Percentiles rank a stretch among this genome's conserved stretches.
These are phyloP conservation scores for Lentithecium fluviatile DNA, from an alignment of 495 filamentous ascomycete genomes.

Conservation along the genomic window DNA sequence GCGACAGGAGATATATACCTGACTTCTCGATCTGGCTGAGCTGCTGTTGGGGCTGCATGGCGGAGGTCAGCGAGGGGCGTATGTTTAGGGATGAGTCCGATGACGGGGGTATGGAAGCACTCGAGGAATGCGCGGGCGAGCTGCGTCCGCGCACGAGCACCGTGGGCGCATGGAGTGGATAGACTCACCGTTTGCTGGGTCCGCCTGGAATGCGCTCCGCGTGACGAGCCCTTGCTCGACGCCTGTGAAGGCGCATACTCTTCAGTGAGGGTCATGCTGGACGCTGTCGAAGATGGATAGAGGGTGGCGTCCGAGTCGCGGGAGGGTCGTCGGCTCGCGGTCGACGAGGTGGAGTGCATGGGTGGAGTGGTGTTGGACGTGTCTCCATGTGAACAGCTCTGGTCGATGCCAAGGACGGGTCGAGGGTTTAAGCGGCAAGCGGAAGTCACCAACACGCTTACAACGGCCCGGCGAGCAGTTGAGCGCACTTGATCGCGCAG, in stretches of 20 bases:
- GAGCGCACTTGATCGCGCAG: too few relatives aligned
- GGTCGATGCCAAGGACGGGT: background rate
- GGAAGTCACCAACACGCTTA: background rate
- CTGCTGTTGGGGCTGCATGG: slow-evolving; percentile 61
- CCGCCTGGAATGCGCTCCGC: slow-evolving; percentile 31
- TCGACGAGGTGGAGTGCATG: slow-evolving; percentile 6
- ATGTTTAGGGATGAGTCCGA: background rate
- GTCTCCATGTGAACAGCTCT: background rate
- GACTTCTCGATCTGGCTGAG: slow-evolving; percentile 93
- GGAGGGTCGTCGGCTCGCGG: slow-evolving; percentile 19
- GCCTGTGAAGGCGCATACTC: slow-evolving; percentile 29
- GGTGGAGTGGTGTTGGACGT: background rate
- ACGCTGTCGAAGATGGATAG: slow-evolving; percentile 24
- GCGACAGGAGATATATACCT: background rate
- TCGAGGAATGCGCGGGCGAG: background rate
- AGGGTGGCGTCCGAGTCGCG: slow-evolving; percentile 31
- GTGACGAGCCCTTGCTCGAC: slow-evolving; percentile 34
- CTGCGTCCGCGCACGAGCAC: too few relatives aligned
- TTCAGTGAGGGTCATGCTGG: slow-evolving; percentile 35
- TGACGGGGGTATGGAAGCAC: background rate
- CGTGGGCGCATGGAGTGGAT: too few relatives aligned
- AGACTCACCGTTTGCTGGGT: slow-evolving; percentile 34
- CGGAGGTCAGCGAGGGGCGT: slow-evolving; percentile 28
- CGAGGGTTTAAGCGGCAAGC: background rate
- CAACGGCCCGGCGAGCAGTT: too few relatives aligned